Conservation (phyloP, 371 early-diverging fungal species). For the Funneliformis caledonium region DNA sequence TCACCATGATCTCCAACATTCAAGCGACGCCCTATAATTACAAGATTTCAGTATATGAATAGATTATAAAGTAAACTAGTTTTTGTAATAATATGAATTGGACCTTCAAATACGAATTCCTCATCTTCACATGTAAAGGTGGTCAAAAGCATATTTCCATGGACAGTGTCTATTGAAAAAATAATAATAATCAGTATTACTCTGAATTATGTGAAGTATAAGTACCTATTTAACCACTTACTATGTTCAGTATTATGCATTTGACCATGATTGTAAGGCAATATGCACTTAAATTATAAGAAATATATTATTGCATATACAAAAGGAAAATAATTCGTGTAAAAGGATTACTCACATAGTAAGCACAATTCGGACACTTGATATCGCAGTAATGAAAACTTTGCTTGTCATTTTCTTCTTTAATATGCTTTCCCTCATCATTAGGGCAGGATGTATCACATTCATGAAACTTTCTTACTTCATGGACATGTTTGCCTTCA, state of each 20-base stretch:
- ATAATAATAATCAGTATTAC: background rate
- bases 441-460: background rate
- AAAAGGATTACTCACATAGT: constrained; percentile 33
- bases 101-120: constrained; percentile 34
- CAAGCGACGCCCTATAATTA: constrained; percentile 16
- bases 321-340: too few relatives aligned
- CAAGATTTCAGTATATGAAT: background rate
- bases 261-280: constrained; percentile 43
- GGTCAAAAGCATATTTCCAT: constrained; percentile 36
- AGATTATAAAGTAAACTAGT: background rate
- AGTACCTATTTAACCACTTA: constrained; percentile 35
- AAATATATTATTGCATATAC: background rate
- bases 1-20: constrained; percentile 27
- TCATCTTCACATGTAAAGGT: constrained; percentile 29
- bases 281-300: constrained; percentile 24
- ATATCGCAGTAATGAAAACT: constrained; percentile 44
- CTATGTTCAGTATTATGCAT: constrained; percentile 40
- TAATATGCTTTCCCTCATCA: constrained; percentile 17
- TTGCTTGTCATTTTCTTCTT: constrained; percentile 21
- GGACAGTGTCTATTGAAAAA: constrained; percentile 13
- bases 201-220: background rate
- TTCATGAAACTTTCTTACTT: background rate
- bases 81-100: too few relatives aligned
- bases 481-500: constrained; percentile 42
- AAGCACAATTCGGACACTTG: constrained; percentile 44